Evolutionary conservation across 352 stramenopile species (phyloP), one percentile per base, ranked within the genome.

Genomic region (Globisporangium heterothallicum): DNA sequence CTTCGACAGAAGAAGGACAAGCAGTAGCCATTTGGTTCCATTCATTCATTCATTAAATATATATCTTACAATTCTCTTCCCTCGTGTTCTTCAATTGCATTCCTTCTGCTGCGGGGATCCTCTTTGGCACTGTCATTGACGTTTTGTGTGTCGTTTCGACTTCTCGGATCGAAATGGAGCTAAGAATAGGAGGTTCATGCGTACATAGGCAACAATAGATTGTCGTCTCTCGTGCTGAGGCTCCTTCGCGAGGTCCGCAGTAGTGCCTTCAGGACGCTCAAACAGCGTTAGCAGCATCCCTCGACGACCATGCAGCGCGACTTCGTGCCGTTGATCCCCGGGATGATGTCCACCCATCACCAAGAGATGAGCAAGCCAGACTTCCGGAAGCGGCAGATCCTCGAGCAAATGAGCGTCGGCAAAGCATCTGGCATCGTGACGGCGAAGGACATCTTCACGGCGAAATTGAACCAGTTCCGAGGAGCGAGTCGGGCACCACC

Each of bases 321-420:
- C 19, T 43, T 52, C 42, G 44, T 73, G 38, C 70, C 76, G 25
- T 54, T 86, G 41, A 68, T 90, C 22, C 77, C 77, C 8, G 79
- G 77, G 0, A 68, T 86, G 50, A 41, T 77, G 18, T 88, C 74
- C 2, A 76, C 63, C 2, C 66, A 86, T 32, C 63, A 72, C 21
- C 65, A 74, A 4, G 66, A 81, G 48, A 70, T 67, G 47, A 48
- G 42, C 43, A 72, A 69, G 35, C 42, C 60, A 25, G 49, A 84
- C 66, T 90, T 87, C 54, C 74, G 73, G 45, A 74, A 75, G 27
- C 66, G 68, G 16, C 76, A 90, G 40, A 49, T 84, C 4, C 59
- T 90, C n/a, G 64, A 85, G 56, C 70, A 74, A 32, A 86, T 90
- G 76, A 61, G 60, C 7, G 27, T 74, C 2, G 78, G 78, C 40